Evolutionary conservation across 306 rosid species (phyloP), one percentile per base, ranked within the genome.

Genomic region (Oemleria cerasiformis): DNA sequence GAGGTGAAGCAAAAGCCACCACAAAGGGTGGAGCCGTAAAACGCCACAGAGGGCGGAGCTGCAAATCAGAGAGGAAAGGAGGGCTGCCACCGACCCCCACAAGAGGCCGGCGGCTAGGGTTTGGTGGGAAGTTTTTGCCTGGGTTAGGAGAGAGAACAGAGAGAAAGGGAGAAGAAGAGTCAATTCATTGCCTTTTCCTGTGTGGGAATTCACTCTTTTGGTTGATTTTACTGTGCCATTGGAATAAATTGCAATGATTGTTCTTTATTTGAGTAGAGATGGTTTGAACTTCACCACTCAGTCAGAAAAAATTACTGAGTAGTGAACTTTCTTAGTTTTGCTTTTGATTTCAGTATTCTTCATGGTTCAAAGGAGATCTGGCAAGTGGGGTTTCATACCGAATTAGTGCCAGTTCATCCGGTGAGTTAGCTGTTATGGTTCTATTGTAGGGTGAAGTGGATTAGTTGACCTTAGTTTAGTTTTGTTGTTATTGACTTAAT

Each of bases 381-480:
- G 73, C 87, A 36, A 77, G 78, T 71, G 81, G 86, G 73, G 74
- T 75, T 76, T 70, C 82, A 56, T 78, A 59, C 82, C 69, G 75
- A 59, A 65, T 86, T 79, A 76, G 55, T 76, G 92, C 90, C 68
- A 51, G 81, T 78, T 71, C 96, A 65, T 85, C 96, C 68, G 95
- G 95, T 83, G 63, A 80, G 81, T 65, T 77, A 60, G 74, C 80
- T 69, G 60, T 21, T 55, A 45, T 56, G 64, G 40, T 38, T 54
- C 4, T 62, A 3, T 50, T 53, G 48, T 63, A 45, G 57, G 50
- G 70, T 53, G 68, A 21, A 54, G 77, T 74, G 48, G 40, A 60
- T 58, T 38, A 4, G 17, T 43, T 63, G 39, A n/a, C 21, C 74
- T 20, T 23, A 42, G 7, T 20, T 45, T 38, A 39, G 63, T 8